Evolutionary conservation across 768 basidiomycete species (phyloP).

Genomic region (Tubosaeta sp.): DNA sequence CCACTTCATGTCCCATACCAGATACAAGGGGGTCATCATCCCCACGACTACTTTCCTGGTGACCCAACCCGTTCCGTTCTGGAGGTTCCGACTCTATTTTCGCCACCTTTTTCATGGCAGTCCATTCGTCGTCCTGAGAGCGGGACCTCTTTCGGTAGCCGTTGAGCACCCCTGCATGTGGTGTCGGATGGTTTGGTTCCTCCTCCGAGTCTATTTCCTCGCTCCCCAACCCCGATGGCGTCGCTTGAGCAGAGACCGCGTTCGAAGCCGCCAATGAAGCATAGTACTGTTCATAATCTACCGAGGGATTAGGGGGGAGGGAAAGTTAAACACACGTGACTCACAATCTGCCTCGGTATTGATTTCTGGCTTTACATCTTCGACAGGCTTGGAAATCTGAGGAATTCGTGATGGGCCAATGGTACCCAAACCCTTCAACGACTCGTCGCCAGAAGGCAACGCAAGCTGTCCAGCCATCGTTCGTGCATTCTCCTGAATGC

Average conservation of each 20-base stretch:
- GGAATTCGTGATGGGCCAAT: constrained; percentile 37
- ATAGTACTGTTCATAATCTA: constrained; percentile 82
- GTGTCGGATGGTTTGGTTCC: constrained; percentile 61
- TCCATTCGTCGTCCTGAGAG: constrained; percentile 55
- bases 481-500: constrained; percentile 68
- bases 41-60: background rate
- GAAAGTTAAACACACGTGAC: constrained; percentile 18
- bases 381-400: constrained; percentile 23
- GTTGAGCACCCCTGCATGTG: constrained; percentile 66
- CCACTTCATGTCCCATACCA: constrained; percentile 40
- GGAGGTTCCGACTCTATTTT: constrained; percentile 37
- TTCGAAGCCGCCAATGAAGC: constrained; percentile 68
- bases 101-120: constrained; percentile 34
- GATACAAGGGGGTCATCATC: constrained; percentile 62
- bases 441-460: constrained; percentile 62
- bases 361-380: constrained; percentile 45
- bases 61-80: constrained; percentile 15
- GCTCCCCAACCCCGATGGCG: constrained; percentile 52
- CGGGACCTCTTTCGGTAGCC: constrained; percentile 73
- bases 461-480: constrained; percentile 34
- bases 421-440: constrained; percentile 63
- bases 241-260: constrained; percentile 53
- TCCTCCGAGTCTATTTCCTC: constrained; percentile 68
- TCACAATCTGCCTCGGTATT: constrained; percentile 64
- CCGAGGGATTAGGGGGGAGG: background rate